Percentiles rank a stretch among this genome's conserved stretches.
Evolutionary conservation across 345 rosid genomes (phyloP).

Genomic region (Euphorbia pulcherrima): DNA sequence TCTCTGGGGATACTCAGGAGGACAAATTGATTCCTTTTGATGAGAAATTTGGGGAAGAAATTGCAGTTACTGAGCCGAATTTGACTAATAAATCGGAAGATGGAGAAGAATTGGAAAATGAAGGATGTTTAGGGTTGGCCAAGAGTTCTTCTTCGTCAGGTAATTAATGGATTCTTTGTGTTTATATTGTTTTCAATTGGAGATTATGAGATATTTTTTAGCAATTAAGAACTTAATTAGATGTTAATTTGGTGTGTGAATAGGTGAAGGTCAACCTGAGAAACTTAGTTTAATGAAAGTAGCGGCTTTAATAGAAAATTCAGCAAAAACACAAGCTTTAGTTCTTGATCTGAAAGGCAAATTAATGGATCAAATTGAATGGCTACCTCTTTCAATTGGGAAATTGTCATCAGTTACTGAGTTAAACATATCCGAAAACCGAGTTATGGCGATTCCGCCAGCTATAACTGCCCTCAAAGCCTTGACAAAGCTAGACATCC

Average conservation of each 20-base stretch:
- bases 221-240: neutral
- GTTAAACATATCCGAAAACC: slow-evolving; percentile 55
- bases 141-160: slow-evolving; percentile 49
- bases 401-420: slow-evolving; percentile 42
- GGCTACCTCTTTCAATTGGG: slow-evolving; percentile 66
- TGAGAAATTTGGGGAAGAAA: slow-evolving; percentile 28
- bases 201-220: slow-evolving; percentile 3
- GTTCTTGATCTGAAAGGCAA: slow-evolving; percentile 54
- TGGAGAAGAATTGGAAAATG: slow-evolving; percentile 26
- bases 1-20: slow-evolving; percentile 42
- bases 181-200: neutral
- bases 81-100: slow-evolving; percentile 26
- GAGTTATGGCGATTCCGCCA: slow-evolving; percentile 57
- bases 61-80: slow-evolving; percentile 19
- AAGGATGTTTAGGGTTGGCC: slow-evolving; percentile 24
- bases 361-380: slow-evolving; percentile 55
- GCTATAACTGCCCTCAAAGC: slow-evolving; percentile 38
- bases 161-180: slow-evolving; percentile 11
- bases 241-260: slow-evolving; percentile 17
- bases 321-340: slow-evolving; percentile 39
- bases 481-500: slow-evolving; percentile 47
- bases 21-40: slow-evolving; percentile 14
- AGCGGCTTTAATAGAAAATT: slow-evolving; percentile 53
- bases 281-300: slow-evolving; percentile 54
- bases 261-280: slow-evolving; percentile 37